A percentile compares a stretch with the other conserved stretches of the same genome.
Conservation (phyloP, 371 early-diverging fungal species). For the Sporodiniella umbellata region DNA sequence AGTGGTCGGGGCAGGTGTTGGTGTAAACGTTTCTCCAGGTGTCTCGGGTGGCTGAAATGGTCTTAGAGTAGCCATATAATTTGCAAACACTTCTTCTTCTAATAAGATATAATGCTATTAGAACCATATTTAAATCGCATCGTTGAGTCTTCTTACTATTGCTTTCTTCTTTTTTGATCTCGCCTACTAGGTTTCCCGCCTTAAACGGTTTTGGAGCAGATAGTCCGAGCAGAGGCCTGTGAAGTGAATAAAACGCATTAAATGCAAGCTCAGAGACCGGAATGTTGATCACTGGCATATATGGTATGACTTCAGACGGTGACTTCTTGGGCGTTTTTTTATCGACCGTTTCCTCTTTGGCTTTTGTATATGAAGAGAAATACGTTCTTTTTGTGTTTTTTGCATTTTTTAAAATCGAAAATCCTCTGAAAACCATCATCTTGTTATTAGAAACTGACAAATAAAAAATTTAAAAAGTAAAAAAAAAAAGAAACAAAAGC, state of each 20-base stretch:
- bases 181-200: constrained; percentile 10
- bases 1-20: constrained; percentile 2
- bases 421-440: neutral
- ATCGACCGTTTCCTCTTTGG: neutral
- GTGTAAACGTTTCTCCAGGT: neutral
- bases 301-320: constrained; percentile 1
- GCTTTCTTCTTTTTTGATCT: constrained; percentile 16
- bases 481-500: neutral
- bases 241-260: constrained; percentile 47
- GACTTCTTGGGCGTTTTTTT: neutral
- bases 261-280: constrained; percentile 44
- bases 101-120: no score
- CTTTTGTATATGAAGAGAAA: neutral
- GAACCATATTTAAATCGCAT: no score
- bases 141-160: constrained; percentile 1
- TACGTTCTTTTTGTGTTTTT: neutral
- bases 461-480: neutral
- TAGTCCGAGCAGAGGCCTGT: constrained; percentile 31
- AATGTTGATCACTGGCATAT: constrained; percentile 45
- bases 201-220: constrained; percentile 16
- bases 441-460: neutral
- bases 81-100: constrained; percentile 14
- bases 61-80: constrained; percentile 16
- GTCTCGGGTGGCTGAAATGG: constrained; percentile 17
- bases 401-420: neutral